Evolutionary conservation across 148 eudicot species (phyloP).

Genomic region (Amaranthus palmeri): DNA sequence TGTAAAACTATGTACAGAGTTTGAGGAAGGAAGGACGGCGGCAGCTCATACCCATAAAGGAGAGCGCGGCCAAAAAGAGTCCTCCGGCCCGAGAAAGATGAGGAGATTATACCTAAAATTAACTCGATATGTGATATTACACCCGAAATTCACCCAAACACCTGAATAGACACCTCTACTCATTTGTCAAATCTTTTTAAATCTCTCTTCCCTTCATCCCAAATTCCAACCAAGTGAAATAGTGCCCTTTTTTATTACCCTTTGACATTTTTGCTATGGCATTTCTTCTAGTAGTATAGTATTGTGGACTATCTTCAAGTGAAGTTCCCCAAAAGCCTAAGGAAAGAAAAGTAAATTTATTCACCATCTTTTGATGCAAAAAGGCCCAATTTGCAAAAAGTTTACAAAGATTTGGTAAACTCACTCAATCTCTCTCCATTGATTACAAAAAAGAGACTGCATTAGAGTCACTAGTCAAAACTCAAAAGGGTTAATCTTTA

Average conservation of each 20-base stretch:
- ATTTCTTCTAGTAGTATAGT: conserved; percentile 9
- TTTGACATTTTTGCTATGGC: conserved; percentile 35
- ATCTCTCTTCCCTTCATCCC: background rate
- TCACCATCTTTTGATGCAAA: conserved; percentile 53
- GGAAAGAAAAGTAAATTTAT: background rate
- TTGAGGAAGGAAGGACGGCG: too few relatives aligned
- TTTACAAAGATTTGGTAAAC: conserved; percentile 30
- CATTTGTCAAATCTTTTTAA: background rate
- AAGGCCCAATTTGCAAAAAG: conserved; percentile 47
- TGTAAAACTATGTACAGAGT: too few relatives aligned
- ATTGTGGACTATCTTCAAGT: conserved; percentile 9
- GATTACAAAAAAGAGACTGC: background rate
- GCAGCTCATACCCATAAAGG: too few relatives aligned
- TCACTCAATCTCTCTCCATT: conserved; percentile 3
- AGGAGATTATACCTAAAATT: too few relatives aligned
- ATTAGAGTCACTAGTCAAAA: conserved; percentile 36
- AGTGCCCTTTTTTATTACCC: conserved; percentile 27
- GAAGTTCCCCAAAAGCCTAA: background rate
- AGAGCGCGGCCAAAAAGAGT: too few relatives aligned
- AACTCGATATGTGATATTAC: too few relatives aligned
- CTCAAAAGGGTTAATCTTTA: conserved; percentile 35
- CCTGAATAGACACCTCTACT: too few relatives aligned
- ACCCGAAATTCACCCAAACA: too few relatives aligned
- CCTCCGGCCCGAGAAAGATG: too few relatives aligned
- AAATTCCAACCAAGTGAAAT: conserved; percentile 14